Evolutionary conservation across 345 rosid species (phyloP).

Genomic region (Punica granatum): DNA sequence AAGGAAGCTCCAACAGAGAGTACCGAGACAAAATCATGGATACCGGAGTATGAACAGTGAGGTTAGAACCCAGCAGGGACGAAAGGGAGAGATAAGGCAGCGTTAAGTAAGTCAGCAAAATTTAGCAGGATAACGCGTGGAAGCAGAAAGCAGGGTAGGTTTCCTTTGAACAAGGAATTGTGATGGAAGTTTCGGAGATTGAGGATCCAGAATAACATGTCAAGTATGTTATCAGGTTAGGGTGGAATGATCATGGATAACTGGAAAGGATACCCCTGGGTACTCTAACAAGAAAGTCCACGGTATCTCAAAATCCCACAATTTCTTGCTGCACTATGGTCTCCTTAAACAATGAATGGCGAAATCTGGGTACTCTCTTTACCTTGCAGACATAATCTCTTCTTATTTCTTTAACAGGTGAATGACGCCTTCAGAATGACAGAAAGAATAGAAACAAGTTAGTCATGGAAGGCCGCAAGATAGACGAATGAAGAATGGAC

Average conservation of each 20-base stretch:
- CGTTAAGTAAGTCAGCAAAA: not conserved
- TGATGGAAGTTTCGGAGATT: not conserved
- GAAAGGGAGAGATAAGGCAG: not conserved
- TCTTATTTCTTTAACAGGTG: slow-evolving; percentile 89
- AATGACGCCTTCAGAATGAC: slow-evolving; percentile 95
- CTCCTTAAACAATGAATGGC: slow-evolving; percentile 8
- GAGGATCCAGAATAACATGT: not conserved
- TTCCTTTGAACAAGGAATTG: not conserved
- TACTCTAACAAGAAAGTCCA: not conserved
- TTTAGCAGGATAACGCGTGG: not conserved
- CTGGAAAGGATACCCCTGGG: not conserved
- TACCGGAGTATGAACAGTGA: not conserved
- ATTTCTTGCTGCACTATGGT: slow-evolving; percentile 3
- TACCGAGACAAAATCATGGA: not conserved
- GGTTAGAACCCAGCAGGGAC: not conserved
- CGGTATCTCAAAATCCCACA: not conserved
- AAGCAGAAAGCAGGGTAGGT: not conserved
- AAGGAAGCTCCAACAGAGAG: not conserved
- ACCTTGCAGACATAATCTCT: slow-evolving; percentile 99
- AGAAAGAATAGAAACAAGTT: slow-evolving; percentile 55
- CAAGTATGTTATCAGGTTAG: not conserved
- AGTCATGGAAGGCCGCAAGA: slow-evolving; percentile 37
- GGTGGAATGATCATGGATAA: not conserved
- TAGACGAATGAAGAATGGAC: slow-evolving; percentile 27
- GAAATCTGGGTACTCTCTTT: slow-evolving; percentile 22